These are phyloP conservation scores for Liquidambar formosana DNA, from an alignment of 164 flowering plant genomes.

Conservation along the genomic window DNA sequence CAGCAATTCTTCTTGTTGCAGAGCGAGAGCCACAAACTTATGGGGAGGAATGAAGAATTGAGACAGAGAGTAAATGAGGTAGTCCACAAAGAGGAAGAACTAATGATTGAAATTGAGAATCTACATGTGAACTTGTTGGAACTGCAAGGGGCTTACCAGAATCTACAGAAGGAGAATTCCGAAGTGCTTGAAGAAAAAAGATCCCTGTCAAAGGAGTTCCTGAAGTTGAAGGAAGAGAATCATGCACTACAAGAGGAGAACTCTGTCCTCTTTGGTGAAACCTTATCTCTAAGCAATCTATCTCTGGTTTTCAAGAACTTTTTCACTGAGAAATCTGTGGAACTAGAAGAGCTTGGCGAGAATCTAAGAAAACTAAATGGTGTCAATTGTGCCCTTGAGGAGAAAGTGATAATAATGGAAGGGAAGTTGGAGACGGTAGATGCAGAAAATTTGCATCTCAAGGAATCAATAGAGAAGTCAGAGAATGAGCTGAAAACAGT, in stretches of 20 bases:
- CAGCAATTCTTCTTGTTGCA: constrained; percentile 32
- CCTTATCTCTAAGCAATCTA: constrained; percentile 31
- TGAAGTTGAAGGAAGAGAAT: constrained; percentile 32
- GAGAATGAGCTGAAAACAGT: constrained; percentile 35
- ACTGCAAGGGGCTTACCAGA: constrained; percentile 28
- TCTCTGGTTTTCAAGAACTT: constrained; percentile 32
- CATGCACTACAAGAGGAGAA: constrained; percentile 42
- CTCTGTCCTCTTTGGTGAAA: constrained; percentile 29
- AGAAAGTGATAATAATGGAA: constrained; percentile 28
- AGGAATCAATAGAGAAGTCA: constrained; percentile 33
- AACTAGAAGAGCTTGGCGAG: constrained; percentile 31
- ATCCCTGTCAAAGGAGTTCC: constrained; percentile 24
- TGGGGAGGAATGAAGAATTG: constrained; percentile 43
- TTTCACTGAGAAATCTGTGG: constrained; percentile 34
- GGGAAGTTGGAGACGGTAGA: constrained; percentile 26
- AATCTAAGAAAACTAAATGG: constrained; percentile 29
- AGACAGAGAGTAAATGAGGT: constrained; percentile 32
- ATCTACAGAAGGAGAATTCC: constrained; percentile 35
- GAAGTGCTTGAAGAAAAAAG: constrained; percentile 38
- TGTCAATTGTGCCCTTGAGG: constrained; percentile 37
- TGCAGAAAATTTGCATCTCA: constrained; percentile 37
- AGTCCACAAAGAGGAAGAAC: constrained; percentile 28
- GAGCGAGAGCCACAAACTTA: constrained; percentile 30
- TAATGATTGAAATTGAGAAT: constrained; percentile 32
- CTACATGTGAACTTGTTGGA: constrained; percentile 31